phyloP scores from a whole-genome alignment of 805 yeast species.

The Metschnikowia matae region DNA sequence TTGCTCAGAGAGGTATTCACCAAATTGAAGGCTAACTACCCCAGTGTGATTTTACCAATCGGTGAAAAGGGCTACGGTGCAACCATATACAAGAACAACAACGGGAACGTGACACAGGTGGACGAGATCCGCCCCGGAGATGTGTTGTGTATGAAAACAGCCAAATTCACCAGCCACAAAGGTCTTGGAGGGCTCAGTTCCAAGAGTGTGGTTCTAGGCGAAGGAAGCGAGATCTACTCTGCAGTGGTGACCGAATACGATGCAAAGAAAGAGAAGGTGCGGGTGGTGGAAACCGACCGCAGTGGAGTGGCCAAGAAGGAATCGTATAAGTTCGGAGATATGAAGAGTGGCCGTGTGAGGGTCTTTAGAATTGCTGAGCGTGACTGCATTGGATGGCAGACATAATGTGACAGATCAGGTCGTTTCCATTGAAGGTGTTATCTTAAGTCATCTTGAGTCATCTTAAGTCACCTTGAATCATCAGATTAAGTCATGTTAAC shows the following conservation, averaged over 20 bases:
- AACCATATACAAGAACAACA: slow-evolving; percentile 53
- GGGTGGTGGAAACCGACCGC: slow-evolving; percentile 56
- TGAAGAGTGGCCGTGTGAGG: slow-evolving; percentile 73
- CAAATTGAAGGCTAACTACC: slow-evolving; percentile 11
- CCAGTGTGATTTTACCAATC: slow-evolving; percentile 46
- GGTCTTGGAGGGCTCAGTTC: slow-evolving; percentile 28
- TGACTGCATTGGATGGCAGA: slow-evolving; percentile 48
- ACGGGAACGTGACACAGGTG: slow-evolving; percentile 41
- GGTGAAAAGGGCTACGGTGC: slow-evolving; percentile 72
- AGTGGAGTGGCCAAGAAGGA: slow-evolving; percentile 53
- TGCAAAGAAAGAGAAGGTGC: slow-evolving; percentile 61
- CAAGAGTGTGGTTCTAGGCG: slow-evolving; percentile 53
- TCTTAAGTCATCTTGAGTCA: too few species aligned
- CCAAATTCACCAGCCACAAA: slow-evolving; percentile 68
- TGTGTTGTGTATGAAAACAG: slow-evolving; percentile 69
- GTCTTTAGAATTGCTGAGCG: slow-evolving; percentile 79
- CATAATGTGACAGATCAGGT: background rate
- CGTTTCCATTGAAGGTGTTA: too few species aligned
- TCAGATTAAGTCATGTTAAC: too few species aligned
- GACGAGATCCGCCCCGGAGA: slow-evolving; percentile 83
- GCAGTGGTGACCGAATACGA: slow-evolving; percentile 74
- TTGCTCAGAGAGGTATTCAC: slow-evolving; percentile 23
- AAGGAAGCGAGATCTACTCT: slow-evolving; percentile 37
- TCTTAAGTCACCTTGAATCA: too few species aligned
- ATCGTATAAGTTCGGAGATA: slow-evolving; percentile 63